Evolutionary conservation across 2,329 filamentous ascomycete species (phyloP).

Genomic region (Alternaria sp.): DNA sequence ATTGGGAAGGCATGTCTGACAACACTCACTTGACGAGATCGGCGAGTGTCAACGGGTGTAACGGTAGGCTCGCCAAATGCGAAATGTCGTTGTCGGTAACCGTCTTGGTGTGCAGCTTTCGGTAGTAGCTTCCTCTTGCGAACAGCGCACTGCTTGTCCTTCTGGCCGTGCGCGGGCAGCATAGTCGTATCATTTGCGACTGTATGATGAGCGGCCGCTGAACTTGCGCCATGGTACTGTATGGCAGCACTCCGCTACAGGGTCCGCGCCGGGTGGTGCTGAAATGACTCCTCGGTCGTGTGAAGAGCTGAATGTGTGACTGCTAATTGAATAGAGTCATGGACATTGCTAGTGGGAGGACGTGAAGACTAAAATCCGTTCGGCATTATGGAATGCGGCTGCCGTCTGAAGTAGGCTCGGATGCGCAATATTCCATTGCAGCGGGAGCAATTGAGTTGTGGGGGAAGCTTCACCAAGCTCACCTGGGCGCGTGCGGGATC

Average conservation of each 20-base stretch:
- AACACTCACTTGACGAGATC: conserved; percentile 80
- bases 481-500: background rate
- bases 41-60: conserved; percentile 82
- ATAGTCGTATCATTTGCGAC: conserved; percentile 44
- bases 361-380: background rate
- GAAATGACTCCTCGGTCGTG: background rate
- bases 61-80: conserved; percentile 75
- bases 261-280: background rate
- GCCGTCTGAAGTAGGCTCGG: background rate
- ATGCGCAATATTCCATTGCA: background rate
- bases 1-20: background rate
- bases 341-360: background rate
- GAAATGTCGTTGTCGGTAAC: conserved; percentile 77
- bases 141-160: conserved; percentile 24
- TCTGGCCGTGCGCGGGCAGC: conserved; percentile 34
- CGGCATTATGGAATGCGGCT: background rate
- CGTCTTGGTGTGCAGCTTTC: conserved; percentile 47
- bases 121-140: conserved; percentile 18
- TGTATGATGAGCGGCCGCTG: conserved; percentile 46
- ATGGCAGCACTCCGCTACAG: background rate
- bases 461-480: conserved; percentile 13
- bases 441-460: conserved; percentile 5
- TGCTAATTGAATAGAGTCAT: conserved; percentile 7
- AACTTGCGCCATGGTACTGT: conserved; percentile 34
- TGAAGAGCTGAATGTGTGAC: background rate